Evolutionary conservation across 768 basidiomycete species (phyloP).

Genomic region (Gymnopilus junonius): DNA sequence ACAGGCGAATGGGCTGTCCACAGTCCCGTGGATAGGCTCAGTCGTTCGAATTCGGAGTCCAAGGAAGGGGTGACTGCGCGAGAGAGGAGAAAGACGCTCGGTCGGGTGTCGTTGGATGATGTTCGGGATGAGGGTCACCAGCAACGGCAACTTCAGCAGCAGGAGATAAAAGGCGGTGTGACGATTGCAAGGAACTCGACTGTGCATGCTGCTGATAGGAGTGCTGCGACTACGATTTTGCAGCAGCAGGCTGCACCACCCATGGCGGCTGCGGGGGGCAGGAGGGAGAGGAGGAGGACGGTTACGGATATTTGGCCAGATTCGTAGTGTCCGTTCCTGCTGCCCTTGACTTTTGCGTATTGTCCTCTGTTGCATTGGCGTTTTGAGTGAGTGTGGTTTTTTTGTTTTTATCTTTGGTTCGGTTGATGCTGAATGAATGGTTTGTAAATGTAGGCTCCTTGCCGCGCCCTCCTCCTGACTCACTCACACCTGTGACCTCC

Average conservation of each 20-base stretch:
- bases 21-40: conserved; percentile 17
- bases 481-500: too few species aligned
- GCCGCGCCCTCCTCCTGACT: background rate
- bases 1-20: background rate
- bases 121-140: conserved; percentile 17
- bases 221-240: conserved; percentile 37
- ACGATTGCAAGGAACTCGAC: conserved; percentile 24
- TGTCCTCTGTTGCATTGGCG: background rate
- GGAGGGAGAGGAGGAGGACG: conserved; percentile 45
- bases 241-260: conserved; percentile 17
- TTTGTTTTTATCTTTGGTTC: background rate
- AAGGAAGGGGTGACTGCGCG: conserved; percentile 54
- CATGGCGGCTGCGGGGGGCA: conserved; percentile 16
- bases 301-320: conserved; percentile 51
- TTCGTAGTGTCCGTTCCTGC: conserved; percentile 15
- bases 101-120: conserved; percentile 50
- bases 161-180: conserved; percentile 7
- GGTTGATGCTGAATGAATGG: too few species aligned
- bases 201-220: conserved; percentile 45
- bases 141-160: too few species aligned
- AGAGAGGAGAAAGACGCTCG: conserved; percentile 42
- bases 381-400: background rate
- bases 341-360: conserved; percentile 11
- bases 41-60: conserved; percentile 42
- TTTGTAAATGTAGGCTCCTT: background rate